Base-by-base conservation (phyloP, 768 basidiomycete genomes). In the Mycena vulgaris region DNA sequence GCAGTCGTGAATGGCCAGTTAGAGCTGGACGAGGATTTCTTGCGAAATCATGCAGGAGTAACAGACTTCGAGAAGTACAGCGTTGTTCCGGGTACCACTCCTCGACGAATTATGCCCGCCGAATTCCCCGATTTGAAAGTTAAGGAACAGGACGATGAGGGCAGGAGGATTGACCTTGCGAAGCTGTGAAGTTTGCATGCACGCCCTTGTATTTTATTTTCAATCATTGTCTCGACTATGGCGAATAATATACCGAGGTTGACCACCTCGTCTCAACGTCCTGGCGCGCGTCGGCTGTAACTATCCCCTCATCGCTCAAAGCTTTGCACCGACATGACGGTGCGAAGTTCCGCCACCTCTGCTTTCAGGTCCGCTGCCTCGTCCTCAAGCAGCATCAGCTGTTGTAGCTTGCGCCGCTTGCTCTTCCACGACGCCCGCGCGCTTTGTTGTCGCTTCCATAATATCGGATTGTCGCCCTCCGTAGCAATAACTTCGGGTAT, bases 91-190 rank as follows among this genome's bases (percentile, higher is more conserved):
- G 73, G 73, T 13, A 14, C 67, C 4, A 40, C 17, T 27, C 73
- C 73, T 27, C 61, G 73, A 10, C 53, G 73, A 14, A 74, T 74
- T 40, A 74, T 74, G 73, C 73, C 73, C 8, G 61, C 58, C 5
- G 45, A 45, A 7, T 66, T 74, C 33, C 73, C 73, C 1, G 62
- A 63, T 42, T 53, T 74, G 33, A 53, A 45, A 28, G 73, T 74
- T 1, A 40, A 52, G 39, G 73, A 74, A 56, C 73, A 74, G 51
- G 66, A 60, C 21, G 73, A 74, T 28, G 70, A 74, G 66, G 73
- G 73, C 0, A 71, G 33, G 42, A 55, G 73, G 9, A 66, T 74
- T n/a, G 73, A 74, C 39, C 47, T 47, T 42, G 70, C 58, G 48
- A 69, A 69, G 30, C 19, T 69, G 48, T 69, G 9, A 35, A 21